Conservation (phyloP, 2,329 filamentous ascomycete genomes). For the Cadophora sp. region DNA sequence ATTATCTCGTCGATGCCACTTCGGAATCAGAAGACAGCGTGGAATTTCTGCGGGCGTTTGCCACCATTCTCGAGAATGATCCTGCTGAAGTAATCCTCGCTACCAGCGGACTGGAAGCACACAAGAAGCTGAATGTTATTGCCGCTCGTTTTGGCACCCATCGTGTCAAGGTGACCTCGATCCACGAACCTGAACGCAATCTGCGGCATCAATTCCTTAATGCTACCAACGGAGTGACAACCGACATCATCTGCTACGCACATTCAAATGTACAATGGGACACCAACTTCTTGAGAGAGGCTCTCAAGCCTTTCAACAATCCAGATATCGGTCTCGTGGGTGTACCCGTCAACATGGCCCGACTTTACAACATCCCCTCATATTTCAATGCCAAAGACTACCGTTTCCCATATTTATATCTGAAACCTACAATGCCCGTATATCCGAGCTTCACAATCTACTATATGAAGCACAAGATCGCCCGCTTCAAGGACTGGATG, state of each 20-base stretch:
- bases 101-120: constrained; percentile 1
- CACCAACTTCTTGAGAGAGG: background rate
- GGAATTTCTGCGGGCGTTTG: background rate
- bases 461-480: background rate
- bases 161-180: constrained; percentile 13
- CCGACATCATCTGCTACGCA: constrained; percentile 16
- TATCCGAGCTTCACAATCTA: background rate
- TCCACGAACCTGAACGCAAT: background rate
- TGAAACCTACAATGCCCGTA: background rate
- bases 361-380: background rate
- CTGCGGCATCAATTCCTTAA: constrained; percentile 14
- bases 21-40: background rate
- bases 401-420: background rate
- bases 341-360: background rate
- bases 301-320: constrained; percentile 5
- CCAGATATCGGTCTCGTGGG: constrained; percentile 13
- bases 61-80: background rate
- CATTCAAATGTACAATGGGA: background rate
- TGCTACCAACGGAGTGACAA: background rate
- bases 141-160: constrained; percentile 5
- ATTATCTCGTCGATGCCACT: background rate
- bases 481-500: background rate
- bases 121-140: constrained; percentile 7
- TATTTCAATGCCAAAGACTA: background rate
- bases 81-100: constrained; percentile 11